Percentiles rank a stretch among this genome's conserved stretches.
phyloP scores from a whole-genome alignment of 176 grass and related monocot species.

The Paspalum notatum region DNA sequence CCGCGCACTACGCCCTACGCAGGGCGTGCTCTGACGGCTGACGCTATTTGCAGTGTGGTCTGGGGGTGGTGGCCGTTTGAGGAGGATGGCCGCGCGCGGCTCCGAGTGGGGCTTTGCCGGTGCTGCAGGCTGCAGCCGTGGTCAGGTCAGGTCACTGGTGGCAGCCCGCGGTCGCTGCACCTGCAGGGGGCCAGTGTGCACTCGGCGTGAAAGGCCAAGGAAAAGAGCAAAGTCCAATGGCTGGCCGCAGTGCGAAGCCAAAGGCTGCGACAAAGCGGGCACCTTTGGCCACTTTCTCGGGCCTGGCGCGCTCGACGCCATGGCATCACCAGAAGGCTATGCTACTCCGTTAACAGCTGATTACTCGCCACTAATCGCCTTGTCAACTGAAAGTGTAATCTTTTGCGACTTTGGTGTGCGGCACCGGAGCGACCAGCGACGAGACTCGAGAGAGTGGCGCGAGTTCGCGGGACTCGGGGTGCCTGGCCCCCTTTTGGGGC shows the following conservation, averaged over 20 bases:
- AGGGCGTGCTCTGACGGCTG: background rate
- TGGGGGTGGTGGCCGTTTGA: background rate
- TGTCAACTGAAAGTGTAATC: background rate
- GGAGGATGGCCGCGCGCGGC: background rate
- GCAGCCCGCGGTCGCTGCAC: background rate
- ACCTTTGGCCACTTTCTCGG: slow-evolving; percentile 42
- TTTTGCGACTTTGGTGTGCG: background rate
- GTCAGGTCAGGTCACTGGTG: too few relatives aligned
- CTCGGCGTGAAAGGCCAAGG: background rate
- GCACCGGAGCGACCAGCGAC: background rate
- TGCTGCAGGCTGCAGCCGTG: too few relatives aligned
- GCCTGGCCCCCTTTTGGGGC: background rate
- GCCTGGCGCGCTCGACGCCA: slow-evolving; percentile 1
- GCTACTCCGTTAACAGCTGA: slow-evolving; percentile 6
- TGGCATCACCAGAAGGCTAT: background rate
- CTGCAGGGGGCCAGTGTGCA: background rate
- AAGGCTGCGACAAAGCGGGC: slow-evolving; percentile 39
- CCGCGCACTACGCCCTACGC: background rate
- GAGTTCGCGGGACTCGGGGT: background rate
- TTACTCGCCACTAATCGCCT: background rate
- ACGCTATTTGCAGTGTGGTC: background rate
- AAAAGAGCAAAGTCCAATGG: background rate
- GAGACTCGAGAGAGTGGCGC: background rate
- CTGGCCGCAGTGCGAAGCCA: background rate
- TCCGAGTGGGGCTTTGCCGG: too few relatives aligned